Percentiles rank a stretch among this genome's conserved stretches.
Conservation (phyloP, 2,329 filamentous ascomycete species). For the Microsporum ferrugineum region DNA sequence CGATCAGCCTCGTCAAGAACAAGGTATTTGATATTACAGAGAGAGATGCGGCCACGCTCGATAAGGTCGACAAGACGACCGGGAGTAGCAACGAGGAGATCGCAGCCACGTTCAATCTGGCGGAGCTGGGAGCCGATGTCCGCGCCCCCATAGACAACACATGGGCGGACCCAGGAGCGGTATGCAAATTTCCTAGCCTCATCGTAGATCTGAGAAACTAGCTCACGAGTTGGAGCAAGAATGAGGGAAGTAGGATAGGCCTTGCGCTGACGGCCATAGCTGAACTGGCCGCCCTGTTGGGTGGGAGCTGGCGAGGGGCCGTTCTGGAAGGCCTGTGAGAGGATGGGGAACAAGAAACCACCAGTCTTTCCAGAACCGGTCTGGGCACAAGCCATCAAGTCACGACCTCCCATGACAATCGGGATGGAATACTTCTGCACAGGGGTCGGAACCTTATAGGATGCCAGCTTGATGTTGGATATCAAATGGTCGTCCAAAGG, state of each 20-base stretch:
- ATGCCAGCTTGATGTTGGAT: slow-evolving; percentile 82
- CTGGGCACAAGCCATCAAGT: slow-evolving; percentile 99
- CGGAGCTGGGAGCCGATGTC: slow-evolving; percentile 97
- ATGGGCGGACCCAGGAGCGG: slow-evolving; percentile 96
- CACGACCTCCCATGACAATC: slow-evolving; percentile 94
- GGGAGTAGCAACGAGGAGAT: slow-evolving; percentile 91
- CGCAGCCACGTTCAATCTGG: slow-evolving; percentile 94
- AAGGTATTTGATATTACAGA: slow-evolving; percentile 97
- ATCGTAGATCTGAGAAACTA: slow-evolving; percentile 97
- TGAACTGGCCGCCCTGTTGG: slow-evolving; percentile 48
- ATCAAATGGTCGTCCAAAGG: slow-evolving; percentile 90
- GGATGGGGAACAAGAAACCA: slow-evolving; percentile 97
- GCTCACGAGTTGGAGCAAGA: slow-evolving; percentile 89
- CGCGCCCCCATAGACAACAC: slow-evolving; percentile 97
- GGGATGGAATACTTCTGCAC: slow-evolving; percentile 99
- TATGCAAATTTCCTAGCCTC: slow-evolving; percentile 97
- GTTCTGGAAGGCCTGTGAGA: slow-evolving; percentile 90
- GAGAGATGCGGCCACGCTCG: slow-evolving; percentile 94
- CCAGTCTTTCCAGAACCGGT: slow-evolving; percentile 99
- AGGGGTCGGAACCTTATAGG: slow-evolving; percentile 90
- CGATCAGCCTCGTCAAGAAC: slow-evolving; percentile 98
- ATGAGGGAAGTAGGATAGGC: slow-evolving; percentile 94
- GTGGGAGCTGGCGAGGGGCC: slow-evolving; percentile 64
- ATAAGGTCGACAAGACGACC: slow-evolving; percentile 96
- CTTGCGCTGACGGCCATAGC: slow-evolving; percentile 89